Conservation (phyloP, 106 monocot species). For the Dactylorhiza incarnata region DNA sequence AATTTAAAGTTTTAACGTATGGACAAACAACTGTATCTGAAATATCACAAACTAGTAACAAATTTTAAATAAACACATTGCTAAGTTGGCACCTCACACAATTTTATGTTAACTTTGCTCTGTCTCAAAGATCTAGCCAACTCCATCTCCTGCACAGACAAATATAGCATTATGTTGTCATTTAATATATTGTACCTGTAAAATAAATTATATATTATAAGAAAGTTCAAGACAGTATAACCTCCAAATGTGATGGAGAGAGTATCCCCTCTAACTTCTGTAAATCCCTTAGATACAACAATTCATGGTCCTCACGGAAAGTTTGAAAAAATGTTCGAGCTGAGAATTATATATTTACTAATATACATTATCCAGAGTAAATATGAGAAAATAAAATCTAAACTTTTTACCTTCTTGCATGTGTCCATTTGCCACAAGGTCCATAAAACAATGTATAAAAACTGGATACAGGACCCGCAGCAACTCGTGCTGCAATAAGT, state of each 20-base stretch:
- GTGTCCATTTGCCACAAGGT: constrained; percentile 83
- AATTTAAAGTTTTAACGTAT: neutral
- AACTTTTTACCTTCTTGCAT: constrained; percentile 65
- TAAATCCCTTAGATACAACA: constrained; percentile 82
- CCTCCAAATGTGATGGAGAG: constrained; percentile 93
- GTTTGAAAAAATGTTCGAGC: constrained; percentile 80
- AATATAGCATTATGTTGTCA: constrained; percentile 8
- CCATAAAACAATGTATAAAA: constrained; percentile 94
- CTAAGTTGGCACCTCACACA: constrained; percentile 62
- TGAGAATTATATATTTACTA: constrained; percentile 25
- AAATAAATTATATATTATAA: neutral
- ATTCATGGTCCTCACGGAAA: constrained; percentile 91
- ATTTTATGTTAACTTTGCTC: constrained; percentile 79
- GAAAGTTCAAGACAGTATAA: constrained; percentile 12
- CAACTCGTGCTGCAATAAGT: constrained; percentile 67
- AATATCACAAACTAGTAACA: constrained; percentile 6
- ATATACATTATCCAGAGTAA: neutral
- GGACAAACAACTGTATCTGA: neutral
- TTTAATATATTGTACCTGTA: neutral
- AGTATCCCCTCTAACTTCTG: constrained; percentile 97
- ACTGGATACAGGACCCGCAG: constrained; percentile 92
- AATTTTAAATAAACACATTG: constrained; percentile 8
- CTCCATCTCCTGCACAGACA: constrained; percentile 79
- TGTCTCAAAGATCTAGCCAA: constrained; percentile 70
- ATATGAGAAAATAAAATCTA: neutral